Evolutionary conservation across 305 asterid species (phyloP).

Genomic region (Fraxinus paxiana): DNA sequence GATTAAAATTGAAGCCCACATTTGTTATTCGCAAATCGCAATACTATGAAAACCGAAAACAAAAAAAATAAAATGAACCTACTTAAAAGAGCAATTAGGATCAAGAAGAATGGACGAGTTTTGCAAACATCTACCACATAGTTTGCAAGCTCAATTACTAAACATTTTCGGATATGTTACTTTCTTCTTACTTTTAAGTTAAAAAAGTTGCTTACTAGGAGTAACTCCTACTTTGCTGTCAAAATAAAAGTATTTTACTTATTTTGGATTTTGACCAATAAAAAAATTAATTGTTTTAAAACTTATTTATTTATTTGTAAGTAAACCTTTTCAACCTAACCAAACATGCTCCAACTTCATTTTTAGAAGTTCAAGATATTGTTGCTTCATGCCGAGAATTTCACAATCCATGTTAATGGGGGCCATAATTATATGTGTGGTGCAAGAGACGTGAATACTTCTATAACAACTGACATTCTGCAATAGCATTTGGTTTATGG

Average conservation of each 20-base stretch:
- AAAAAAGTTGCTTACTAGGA: neutral
- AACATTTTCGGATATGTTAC: neutral
- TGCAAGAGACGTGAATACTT: neutral
- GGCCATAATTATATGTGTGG: neutral
- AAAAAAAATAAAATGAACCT: neutral
- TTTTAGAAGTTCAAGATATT: neutral
- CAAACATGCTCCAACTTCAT: neutral
- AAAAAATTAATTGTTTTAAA: neutral
- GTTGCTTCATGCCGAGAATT: neutral
- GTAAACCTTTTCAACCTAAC: neutral
- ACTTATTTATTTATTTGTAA: neutral
- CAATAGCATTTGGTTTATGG: neutral
- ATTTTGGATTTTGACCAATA: neutral
- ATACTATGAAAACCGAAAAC: neutral
- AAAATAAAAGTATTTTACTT: neutral
- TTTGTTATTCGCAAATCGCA: neutral
- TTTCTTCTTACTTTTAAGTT: neutral
- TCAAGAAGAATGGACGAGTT: neutral
- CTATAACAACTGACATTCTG: neutral
- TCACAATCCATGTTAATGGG: neutral
- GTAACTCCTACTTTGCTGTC: neutral
- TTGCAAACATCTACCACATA: neutral
- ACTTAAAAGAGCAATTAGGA: neutral
- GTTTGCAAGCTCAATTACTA: neutral
- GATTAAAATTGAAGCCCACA: neutral